These are phyloP conservation scores for Lasiodiplodia hormozganensis DNA, from an alignment of 2,329 filamentous ascomycete genomes.

Conservation along the genomic window DNA sequence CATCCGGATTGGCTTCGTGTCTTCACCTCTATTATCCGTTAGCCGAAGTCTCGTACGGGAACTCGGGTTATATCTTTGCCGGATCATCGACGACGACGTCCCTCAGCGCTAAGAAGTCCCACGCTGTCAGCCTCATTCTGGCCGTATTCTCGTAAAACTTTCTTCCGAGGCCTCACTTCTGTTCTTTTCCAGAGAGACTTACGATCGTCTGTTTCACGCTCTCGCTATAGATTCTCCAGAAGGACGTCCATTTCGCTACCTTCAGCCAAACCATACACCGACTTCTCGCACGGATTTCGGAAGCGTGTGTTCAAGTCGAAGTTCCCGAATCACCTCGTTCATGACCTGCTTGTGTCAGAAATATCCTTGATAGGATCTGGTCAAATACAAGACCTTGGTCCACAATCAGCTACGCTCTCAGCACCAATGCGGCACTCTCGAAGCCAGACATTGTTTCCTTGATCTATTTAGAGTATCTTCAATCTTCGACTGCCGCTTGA, in stretches of 20 bases:
- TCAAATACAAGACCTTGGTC: constrained; percentile 37
- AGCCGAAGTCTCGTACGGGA: background rate
- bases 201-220: background rate
- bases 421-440: constrained; percentile 40
- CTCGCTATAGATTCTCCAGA: background rate
- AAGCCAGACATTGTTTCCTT: constrained; percentile 39
- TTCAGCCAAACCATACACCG: background rate
- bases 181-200: background rate
- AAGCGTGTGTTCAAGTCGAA: constrained; percentile 31
- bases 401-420: constrained; percentile 40
- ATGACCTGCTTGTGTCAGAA: constrained; percentile 33
- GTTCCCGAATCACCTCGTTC: constrained; percentile 34
- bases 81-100: background rate
- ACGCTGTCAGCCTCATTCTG: background rate
- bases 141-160: background rate
- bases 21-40: too few species aligned
- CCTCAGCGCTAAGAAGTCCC: background rate
- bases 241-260: background rate
- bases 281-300: background rate
- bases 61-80: background rate
- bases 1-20: too few species aligned
- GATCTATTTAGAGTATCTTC: too few species aligned
- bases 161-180: background rate
- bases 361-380: constrained; percentile 39
- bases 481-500: too few species aligned